A percentile compares a stretch with the other conserved stretches of the same genome.
Conservation (phyloP, 805 yeast genomes). For the Metschnikowia lunata region DNA sequence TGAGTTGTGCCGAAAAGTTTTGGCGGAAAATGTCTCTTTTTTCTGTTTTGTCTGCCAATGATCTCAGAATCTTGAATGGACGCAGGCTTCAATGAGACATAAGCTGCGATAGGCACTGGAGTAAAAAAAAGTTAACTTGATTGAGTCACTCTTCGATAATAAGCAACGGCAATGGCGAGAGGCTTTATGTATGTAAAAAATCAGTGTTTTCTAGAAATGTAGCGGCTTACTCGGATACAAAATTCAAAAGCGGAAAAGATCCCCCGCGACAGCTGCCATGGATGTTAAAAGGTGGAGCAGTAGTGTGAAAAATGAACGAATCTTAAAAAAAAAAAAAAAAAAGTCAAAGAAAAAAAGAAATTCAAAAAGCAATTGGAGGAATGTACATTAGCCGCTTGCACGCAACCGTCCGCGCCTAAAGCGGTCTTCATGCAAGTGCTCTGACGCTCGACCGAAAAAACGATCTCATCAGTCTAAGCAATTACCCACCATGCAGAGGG, state of each 20-base stretch:
- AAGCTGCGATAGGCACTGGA: background rate
- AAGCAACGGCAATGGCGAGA: too few relatives aligned
- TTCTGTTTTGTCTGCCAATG: background rate
- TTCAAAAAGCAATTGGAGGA: background rate
- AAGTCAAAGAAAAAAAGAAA: background rate
- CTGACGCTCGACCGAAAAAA: background rate
- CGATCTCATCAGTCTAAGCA: background rate
- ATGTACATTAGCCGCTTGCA: slow-evolving; percentile 2
- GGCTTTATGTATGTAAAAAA: too few relatives aligned
- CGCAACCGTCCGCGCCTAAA: background rate
- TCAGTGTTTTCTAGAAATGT: background rate
- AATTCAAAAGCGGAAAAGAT: background rate
- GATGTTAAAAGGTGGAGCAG: background rate
- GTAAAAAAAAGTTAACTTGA: background rate
- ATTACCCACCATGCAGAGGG: background rate
- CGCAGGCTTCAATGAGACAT: slow-evolving; percentile 3
- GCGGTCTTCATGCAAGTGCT: background rate
- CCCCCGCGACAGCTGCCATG: background rate
- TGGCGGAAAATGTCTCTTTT: too few relatives aligned
- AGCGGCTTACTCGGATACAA: background rate
- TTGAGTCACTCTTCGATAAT: background rate
- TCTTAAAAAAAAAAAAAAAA: background rate
- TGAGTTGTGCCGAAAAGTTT: too few relatives aligned
- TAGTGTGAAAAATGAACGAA: background rate
- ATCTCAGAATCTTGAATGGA: background rate